Evolutionary conservation across 495 filamentous ascomycete species (phyloP).

Genomic region (Podospora pseudopauciseta): DNA sequence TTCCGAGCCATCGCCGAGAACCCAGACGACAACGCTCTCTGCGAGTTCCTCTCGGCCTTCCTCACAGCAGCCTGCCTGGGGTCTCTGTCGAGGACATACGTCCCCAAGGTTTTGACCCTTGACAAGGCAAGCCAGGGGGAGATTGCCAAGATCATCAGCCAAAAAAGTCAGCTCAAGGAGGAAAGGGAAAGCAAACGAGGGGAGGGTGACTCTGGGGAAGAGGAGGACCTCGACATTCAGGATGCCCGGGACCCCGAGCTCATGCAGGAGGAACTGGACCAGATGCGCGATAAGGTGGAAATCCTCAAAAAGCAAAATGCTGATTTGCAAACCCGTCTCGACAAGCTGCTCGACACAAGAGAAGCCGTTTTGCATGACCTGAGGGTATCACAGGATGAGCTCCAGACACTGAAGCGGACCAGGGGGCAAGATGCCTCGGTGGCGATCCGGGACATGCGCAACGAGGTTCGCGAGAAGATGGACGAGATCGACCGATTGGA

Average conservation of each 20-base stretch:
- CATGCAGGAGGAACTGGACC: conserved; percentile 34
- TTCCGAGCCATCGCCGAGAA: conserved; percentile 39
- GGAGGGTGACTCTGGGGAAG: conserved; percentile 19
- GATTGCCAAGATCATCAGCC: conserved; percentile 33
- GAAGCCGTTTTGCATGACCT: conserved; percentile 31
- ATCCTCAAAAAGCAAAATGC: conserved; percentile 33
- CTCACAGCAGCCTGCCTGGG: conserved; percentile 60
- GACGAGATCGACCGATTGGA: conserved; percentile 37
- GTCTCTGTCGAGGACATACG: conserved; percentile 52
- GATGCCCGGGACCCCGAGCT: conserved; percentile 30
- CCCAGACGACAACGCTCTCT: conserved; percentile 36
- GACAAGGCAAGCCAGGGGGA: conserved; percentile 34
- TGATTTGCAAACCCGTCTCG: conserved; percentile 32
- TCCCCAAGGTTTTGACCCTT: conserved; percentile 41
- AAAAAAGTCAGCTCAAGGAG: conserved; percentile 29
- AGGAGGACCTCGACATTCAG: conserved; percentile 17
- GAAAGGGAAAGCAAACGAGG: conserved; percentile 28
- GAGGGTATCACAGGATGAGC: conserved; percentile 28
- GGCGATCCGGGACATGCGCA: conserved; percentile 37
- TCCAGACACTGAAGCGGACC: conserved; percentile 28
- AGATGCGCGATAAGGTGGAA: conserved; percentile 29
- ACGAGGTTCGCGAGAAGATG: conserved; percentile 40
- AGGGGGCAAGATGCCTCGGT: conserved; percentile 28
- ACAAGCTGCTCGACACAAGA: conserved; percentile 33
- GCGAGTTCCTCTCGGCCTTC: conserved; percentile 61